These are phyloP conservation scores for Skeletonema grethae DNA, from an alignment of 108 stramenopile species.

Conservation along the genomic window DNA sequence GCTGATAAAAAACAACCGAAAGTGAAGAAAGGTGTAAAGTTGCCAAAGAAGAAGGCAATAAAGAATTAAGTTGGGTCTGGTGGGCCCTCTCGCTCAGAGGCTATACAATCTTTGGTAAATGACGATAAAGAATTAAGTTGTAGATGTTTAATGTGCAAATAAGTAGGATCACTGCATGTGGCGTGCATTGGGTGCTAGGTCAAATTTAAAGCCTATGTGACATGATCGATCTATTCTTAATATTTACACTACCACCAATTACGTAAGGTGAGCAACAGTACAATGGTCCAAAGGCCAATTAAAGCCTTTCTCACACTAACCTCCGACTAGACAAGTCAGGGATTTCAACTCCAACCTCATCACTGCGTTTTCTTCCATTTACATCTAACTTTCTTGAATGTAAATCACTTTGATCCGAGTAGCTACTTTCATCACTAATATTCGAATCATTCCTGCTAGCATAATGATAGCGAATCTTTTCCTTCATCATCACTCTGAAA, in stretches of 20 bases:
- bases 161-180: background rate
- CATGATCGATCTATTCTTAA: background rate
- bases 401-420: background rate
- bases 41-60: conserved; percentile 3
- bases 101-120: no score
- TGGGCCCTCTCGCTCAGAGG: no score
- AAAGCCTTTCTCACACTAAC: background rate
- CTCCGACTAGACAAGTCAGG: background rate
- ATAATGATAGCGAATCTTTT: background rate
- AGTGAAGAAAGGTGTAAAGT: background rate
- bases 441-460: background rate
- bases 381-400: background rate
- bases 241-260: no score
- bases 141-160: background rate
- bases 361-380: background rate
- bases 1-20: background rate
- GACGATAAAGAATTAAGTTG: background rate
- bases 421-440: background rate
- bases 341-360: background rate
- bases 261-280: no score
- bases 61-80: background rate
- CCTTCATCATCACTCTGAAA: background rate
- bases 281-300: no score
- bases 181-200: background rate
- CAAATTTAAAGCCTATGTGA: background rate